Evolutionary conservation across 148 eudicot species (phyloP).

Genomic region (Salicornia ramosissima): DNA sequence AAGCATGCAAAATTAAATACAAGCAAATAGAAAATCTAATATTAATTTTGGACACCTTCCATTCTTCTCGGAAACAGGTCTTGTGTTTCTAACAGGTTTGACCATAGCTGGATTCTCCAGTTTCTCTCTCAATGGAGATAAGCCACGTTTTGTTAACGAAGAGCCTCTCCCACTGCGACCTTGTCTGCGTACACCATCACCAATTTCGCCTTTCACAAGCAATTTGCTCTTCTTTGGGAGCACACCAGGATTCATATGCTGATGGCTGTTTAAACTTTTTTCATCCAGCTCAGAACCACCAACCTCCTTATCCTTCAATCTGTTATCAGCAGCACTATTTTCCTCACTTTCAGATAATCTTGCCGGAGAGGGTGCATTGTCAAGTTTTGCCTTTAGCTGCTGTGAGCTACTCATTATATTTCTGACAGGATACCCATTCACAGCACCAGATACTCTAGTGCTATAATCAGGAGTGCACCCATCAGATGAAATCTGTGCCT

Average conservation of each 20-base stretch:
- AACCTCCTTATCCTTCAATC: constrained; percentile 45
- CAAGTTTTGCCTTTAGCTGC: constrained; percentile 51
- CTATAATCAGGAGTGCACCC: constrained; percentile 61
- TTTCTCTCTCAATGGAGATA: constrained; percentile 60
- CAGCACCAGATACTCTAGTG: constrained; percentile 42
- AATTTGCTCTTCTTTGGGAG: constrained; percentile 61
- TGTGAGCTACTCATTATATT: constrained; percentile 42
- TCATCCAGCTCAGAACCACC: constrained; percentile 48
- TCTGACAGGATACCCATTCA: constrained; percentile 43
- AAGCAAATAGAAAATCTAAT: neutral
- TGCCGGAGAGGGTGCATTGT: constrained; percentile 59
- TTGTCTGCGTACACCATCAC: constrained; percentile 68
- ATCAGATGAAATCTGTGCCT: constrained; percentile 52
- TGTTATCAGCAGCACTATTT: constrained; percentile 51
- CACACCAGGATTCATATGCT: constrained; percentile 39
- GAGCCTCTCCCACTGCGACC: constrained; percentile 81
- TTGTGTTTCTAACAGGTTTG: constrained; percentile 55
- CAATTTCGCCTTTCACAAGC: constrained; percentile 47
- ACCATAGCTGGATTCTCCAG: constrained; percentile 46
- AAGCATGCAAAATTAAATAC: neutral
- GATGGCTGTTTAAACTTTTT: constrained; percentile 42
- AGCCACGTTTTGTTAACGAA: constrained; percentile 48
- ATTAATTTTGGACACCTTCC: constrained; percentile 50
- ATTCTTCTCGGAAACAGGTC: constrained; percentile 75
- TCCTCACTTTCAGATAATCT: constrained; percentile 81